Conservation (phyloP, 345 rosid genomes). For the Linum lewisii region DNA sequence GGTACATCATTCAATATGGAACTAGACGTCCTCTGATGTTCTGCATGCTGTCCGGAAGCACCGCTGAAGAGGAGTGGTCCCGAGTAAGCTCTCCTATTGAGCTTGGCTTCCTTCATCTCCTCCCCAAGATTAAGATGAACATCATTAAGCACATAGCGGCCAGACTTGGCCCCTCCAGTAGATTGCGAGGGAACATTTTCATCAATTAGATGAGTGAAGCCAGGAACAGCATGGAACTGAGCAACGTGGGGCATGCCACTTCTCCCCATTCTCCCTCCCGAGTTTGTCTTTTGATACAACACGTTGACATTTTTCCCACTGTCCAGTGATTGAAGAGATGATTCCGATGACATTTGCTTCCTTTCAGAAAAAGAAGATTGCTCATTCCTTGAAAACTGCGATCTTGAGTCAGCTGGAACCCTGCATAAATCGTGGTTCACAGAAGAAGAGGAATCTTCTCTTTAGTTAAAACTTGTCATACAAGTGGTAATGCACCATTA, state of each 20-base stretch:
- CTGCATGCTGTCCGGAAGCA: constrained; percentile 15
- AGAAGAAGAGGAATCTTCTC: background rate
- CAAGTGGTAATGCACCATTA: too few relatives aligned
- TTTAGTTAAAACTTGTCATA: too few relatives aligned
- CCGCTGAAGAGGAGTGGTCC: constrained; percentile 14
- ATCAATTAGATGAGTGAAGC: constrained; percentile 35
- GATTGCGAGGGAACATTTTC: constrained; percentile 23
- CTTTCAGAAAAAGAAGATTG: constrained; percentile 17
- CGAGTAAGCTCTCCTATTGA: constrained; percentile 21
- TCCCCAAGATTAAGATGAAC: constrained; percentile 9
- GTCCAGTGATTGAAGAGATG: constrained; percentile 25
- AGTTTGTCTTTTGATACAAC: constrained; percentile 31
- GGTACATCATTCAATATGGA: constrained; percentile 28
- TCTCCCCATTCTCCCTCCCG: constrained; percentile 30
- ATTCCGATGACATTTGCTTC: constrained; percentile 27
- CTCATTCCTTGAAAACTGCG: constrained; percentile 15
- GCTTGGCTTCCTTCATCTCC: constrained; percentile 19
- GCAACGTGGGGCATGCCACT: constrained; percentile 34
- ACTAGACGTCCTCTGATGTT: constrained; percentile 24
- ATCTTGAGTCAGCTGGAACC: constrained; percentile 27
- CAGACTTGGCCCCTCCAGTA: constrained; percentile 24
- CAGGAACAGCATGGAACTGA: constrained; percentile 42
- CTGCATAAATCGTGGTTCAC: constrained; percentile 20
- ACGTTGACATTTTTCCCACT: constrained; percentile 45
- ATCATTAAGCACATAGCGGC: constrained; percentile 21